Percentiles rank a stretch among this genome's conserved stretches.
Conservation (phyloP, 78 protist genomes). For the slime mould (Dictyostelium discoideum) region DNA sequence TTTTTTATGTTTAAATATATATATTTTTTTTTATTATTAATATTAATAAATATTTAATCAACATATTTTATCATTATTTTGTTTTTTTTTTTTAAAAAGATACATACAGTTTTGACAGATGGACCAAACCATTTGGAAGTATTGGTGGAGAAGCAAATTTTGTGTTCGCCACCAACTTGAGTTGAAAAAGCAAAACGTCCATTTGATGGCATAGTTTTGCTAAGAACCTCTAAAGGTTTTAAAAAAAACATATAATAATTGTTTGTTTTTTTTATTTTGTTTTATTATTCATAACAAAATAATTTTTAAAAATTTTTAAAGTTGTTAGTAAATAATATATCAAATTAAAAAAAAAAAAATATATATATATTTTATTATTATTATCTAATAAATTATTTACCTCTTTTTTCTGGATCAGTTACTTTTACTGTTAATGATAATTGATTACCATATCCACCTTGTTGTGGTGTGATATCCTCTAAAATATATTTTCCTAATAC, state of each 20-base stretch:
- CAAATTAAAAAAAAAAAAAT: too few species aligned
- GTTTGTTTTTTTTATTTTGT: too few species aligned
- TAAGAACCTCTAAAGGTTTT: constrained; percentile 6
- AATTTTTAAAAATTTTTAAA: too few species aligned
- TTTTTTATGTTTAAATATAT: background rate
- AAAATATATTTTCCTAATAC: constrained; percentile 43
- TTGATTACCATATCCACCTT: background rate
- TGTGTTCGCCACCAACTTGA: constrained; percentile 78
- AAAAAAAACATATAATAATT: too few species aligned
- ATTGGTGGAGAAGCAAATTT: constrained; percentile 64
- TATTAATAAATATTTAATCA: too few species aligned
- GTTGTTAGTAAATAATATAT: too few species aligned
- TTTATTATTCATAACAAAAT: too few species aligned
- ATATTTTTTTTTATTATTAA: too few species aligned
- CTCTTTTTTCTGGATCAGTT: constrained; percentile 55
- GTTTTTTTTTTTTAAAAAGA: too few species aligned
- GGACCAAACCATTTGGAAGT: constrained; percentile 83
- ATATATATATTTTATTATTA: too few species aligned
- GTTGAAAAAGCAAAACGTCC: constrained; percentile 76
- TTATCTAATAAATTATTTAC: too few species aligned
- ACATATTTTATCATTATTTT: too few species aligned
- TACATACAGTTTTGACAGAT: constrained; percentile 62
- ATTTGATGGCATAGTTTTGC: constrained; percentile 34
- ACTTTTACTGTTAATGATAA: constrained; percentile 54
- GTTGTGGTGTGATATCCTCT: constrained; percentile 69